A percentile compares a stretch with the other conserved stretches of the same genome.
Conservation (phyloP, 768 basidiomycete genomes). For the Mycena vitilis region DNA sequence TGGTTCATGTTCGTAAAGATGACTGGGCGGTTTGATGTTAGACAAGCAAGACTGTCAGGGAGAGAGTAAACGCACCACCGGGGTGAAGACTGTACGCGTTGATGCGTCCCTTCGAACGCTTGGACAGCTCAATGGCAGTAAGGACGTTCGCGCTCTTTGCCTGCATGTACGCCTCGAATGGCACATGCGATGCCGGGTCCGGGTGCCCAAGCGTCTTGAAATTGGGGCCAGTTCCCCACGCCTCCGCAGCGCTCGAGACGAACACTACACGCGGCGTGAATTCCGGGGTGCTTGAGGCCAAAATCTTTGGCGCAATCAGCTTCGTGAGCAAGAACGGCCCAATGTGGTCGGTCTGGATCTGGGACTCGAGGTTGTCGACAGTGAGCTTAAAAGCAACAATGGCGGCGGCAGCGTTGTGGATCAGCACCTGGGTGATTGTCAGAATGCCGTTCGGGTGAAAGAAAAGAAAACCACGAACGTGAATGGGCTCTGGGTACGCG, state of each 20-base stretch:
- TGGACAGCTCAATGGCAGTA: background rate
- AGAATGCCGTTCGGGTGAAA: background rate
- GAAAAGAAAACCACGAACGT: background rate
- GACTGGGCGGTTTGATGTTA: background rate
- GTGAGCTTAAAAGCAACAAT: background rate
- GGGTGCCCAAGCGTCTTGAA: background rate
- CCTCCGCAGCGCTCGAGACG: background rate
- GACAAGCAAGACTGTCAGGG: background rate
- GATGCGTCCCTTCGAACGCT: too few relatives aligned
- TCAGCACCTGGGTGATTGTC: background rate
- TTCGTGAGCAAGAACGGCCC: conserved; percentile 23
- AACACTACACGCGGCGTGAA: conserved; percentile 14
- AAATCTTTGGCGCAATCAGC: conserved; percentile 19
- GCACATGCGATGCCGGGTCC: background rate
- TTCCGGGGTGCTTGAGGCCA: background rate
- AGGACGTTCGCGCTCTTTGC: conserved; percentile 11
- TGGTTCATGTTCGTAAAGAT: background rate
- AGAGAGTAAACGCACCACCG: too few relatives aligned
- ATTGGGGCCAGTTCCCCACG: background rate
- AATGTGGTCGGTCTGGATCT: conserved; percentile 10
- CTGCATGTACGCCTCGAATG: background rate
- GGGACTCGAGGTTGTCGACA: conserved; percentile 9
- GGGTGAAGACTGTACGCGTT: too few relatives aligned
- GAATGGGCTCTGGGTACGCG: conserved; percentile 18
- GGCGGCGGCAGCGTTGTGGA: background rate